Conservation (phyloP, 805 yeast species). For the Candida xyloterini region DNA sequence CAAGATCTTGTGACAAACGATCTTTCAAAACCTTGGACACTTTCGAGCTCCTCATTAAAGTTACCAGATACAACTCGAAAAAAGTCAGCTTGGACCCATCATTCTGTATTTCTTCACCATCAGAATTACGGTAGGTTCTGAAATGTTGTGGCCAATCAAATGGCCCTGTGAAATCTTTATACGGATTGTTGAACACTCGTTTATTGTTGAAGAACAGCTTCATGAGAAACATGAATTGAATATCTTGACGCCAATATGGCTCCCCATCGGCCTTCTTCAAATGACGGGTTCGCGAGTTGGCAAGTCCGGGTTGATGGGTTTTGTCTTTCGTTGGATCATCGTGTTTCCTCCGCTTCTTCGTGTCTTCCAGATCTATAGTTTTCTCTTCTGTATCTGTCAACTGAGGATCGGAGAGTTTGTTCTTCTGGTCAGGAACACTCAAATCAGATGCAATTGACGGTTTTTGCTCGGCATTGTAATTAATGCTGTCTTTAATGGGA, state of each 20-base stretch:
- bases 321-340: constrained; percentile 19
- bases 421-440: not conserved
- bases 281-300: constrained; percentile 45
- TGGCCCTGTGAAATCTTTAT: constrained; percentile 34
- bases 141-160: constrained; percentile 38
- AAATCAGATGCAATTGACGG: not conserved
- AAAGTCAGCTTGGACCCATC: constrained; percentile 59
- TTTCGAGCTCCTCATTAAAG: constrained; percentile 78
- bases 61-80: constrained; percentile 76
- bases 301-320: constrained; percentile 28
- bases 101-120: constrained; percentile 23
- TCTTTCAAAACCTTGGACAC: constrained; percentile 82
- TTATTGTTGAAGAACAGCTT: constrained; percentile 60
- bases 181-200: constrained; percentile 66
- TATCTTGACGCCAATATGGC: constrained; percentile 84
- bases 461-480: not conserved
- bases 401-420: not conserved
- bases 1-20: constrained; percentile 60
- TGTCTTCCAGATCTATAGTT: constrained; percentile 5
- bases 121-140: constrained; percentile 21
- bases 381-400: constrained; percentile 2
- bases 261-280: constrained; percentile 89
- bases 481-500: constrained; percentile 28
- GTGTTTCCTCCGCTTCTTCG: constrained; percentile 18
- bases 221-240: constrained; percentile 76